phyloP scores from a whole-genome alignment of 2,329 filamentous ascomycete genomes.

The Pseudogymnoascus sp. region DNA sequence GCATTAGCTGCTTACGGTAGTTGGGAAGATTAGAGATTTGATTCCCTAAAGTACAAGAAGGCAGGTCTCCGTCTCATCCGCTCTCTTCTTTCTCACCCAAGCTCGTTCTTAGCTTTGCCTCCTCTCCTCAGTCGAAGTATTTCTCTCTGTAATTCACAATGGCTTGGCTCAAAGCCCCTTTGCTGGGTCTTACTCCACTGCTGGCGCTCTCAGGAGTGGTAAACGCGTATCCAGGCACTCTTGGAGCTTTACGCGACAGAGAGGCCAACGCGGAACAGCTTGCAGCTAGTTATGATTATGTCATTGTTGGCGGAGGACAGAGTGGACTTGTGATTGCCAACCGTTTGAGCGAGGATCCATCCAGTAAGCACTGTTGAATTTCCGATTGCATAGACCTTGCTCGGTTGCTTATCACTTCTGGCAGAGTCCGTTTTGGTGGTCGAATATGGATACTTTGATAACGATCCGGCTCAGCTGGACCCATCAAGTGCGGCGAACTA shows the following conservation, averaged over 20 bases:
- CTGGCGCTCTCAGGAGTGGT: background rate
- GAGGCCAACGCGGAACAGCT: conserved; percentile 2
- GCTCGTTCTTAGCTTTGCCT: background rate
- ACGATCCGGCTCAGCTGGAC: background rate
- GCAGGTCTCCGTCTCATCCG: background rate
- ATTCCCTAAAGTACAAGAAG: conserved; percentile 4
- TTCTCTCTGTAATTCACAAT: conserved; percentile 1
- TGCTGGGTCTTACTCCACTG: background rate
- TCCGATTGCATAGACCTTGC: background rate
- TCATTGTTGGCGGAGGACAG: conserved; percentile 37
- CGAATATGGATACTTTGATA: conserved; percentile 6
- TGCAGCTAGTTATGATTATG: conserved; percentile 25
- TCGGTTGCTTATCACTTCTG: background rate
- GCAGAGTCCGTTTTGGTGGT: conserved; percentile 4
- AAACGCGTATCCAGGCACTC: background rate
- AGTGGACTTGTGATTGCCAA: conserved; percentile 36
- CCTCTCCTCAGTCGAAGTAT: background rate
- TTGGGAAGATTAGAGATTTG: background rate
- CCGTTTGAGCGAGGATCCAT: conserved; percentile 32
- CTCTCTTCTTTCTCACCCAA: background rate
- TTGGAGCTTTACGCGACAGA: background rate
- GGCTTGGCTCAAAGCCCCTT: conserved; percentile 5
- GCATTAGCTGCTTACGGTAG: background rate
- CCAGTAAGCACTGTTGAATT: background rate
- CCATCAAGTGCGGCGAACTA: background rate